Evolutionary conservation across 345 rosid genomes (phyloP).

Genomic region (Brassica incana): DNA sequence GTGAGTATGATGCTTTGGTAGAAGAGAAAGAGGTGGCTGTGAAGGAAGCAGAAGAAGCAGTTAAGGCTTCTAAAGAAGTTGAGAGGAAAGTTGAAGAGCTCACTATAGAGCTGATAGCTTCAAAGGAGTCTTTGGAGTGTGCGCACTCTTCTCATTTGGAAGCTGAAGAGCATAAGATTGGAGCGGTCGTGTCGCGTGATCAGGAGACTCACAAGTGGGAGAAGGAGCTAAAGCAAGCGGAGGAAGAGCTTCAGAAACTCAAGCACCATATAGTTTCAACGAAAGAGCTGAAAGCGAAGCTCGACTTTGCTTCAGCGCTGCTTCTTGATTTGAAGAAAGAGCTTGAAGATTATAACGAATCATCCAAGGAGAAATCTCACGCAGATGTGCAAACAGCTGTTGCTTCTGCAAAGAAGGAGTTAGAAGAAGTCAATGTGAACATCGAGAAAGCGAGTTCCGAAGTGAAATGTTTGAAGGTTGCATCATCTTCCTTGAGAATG

Average conservation of each 20-base stretch:
- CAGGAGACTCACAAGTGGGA: slow-evolving; percentile 84
- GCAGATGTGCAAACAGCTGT: slow-evolving; percentile 58
- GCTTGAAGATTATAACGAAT: slow-evolving; percentile 72
- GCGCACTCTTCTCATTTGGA: slow-evolving; percentile 93
- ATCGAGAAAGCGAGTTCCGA: slow-evolving; percentile 76
- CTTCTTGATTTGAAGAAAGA: slow-evolving; percentile 79
- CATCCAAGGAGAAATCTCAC: slow-evolving; percentile 47
- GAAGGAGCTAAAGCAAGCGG: slow-evolving; percentile 79
- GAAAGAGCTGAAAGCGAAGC: slow-evolving; percentile 70
- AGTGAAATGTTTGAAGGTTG: slow-evolving; percentile 67
- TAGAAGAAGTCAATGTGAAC: slow-evolving; percentile 73
- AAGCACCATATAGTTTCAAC: slow-evolving; percentile 66
- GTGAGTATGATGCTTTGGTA: slow-evolving; percentile 58
- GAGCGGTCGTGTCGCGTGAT: slow-evolving; percentile 79
- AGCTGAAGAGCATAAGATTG: slow-evolving; percentile 87
- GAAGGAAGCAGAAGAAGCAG: slow-evolving; percentile 73
- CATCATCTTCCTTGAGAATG: slow-evolving; percentile 57
- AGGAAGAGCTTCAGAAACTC: slow-evolving; percentile 76
- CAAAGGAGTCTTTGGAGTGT: slow-evolving; percentile 78
- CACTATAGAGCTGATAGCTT: slow-evolving; percentile 78
- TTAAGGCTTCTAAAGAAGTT: slow-evolving; percentile 69
- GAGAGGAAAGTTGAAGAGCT: slow-evolving; percentile 90
- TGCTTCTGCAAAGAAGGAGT: slow-evolving; percentile 77
- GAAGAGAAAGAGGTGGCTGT: slow-evolving; percentile 60
- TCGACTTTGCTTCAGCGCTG: slow-evolving; percentile 65